Base-by-base conservation (phyloP, 192 early-diverging fungal species). In the Coemansia sp. region DNA sequence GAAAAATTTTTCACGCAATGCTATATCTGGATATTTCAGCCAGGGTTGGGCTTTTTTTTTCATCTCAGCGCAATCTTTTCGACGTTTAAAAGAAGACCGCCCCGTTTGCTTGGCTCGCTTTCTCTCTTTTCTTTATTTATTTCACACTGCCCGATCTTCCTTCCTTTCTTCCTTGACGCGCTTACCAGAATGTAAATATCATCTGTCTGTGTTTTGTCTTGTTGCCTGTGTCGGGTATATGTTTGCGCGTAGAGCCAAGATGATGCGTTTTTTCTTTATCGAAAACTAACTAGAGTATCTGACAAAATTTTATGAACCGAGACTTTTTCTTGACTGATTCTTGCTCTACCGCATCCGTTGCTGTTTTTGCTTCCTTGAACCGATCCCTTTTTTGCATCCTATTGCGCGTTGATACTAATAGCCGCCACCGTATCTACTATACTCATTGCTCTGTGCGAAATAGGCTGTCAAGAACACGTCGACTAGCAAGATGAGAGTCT, bases 211-310 rank as follows among this genome's bases (percentile, higher is more conserved):
- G 46, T 39, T 60, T 24, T 64, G 18, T 10, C 8, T 58, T 57
- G 24, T 34, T 41, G 39, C 39, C 39, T 41, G 39, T 41, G 1
- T 1, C 2, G 7, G 12, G 12, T 12, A 12, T 30, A 49, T 6
- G 24, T 35, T 53, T 24, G 51, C 23, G 51, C 7, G 64, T 12
- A 6, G 23, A 5, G 55, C 66, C 21, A 51, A 67, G 46, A 63
- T 81, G 78, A 81, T 81, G 78, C 58, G 38, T 57, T 36, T 66
- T 52, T 76, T 63, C 58, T 76, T 63, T 43, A 68, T 61, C 64
- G 62, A 52, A 72, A 62, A 75, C 51, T 76, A 76, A 81, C 78
- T 81, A 81, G 78, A 81, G 78, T 81, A 62, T 76, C 57, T 81
- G 73, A 81, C 39, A 53, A 66, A 64, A 41, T 30, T 41, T 30